phyloP scores from a whole-genome alignment of 192 early-diverging fungal genomes.

The Funneliformis mosseae region DNA sequence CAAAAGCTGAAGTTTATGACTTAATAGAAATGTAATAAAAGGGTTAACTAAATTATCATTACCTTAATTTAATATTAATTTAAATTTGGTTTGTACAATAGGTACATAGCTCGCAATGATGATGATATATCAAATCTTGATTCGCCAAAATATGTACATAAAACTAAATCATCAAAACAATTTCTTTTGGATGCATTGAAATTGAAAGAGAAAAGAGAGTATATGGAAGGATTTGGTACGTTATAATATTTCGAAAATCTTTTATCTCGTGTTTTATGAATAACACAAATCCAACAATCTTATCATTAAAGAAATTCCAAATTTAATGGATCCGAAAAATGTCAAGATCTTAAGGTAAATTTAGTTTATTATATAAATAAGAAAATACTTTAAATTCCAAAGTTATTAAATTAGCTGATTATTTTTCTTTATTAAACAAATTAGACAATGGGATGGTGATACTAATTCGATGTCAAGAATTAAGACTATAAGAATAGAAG shows the following conservation, averaged over 20 bases:
- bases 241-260: background rate
- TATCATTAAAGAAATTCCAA: slow-evolving; percentile 51
- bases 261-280: slow-evolving; percentile 17
- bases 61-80: too few relatives aligned
- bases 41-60: background rate
- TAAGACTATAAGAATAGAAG: slow-evolving; percentile 45
- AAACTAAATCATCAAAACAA: slow-evolving; percentile 50
- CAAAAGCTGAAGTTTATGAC: slow-evolving; percentile 42
- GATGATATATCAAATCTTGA: slow-evolving; percentile 49
- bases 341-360: slow-evolving; percentile 42
- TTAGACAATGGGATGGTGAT: slow-evolving; percentile 59
- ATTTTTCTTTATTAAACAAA: background rate
- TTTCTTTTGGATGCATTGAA: slow-evolving; percentile 47
- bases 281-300: background rate
- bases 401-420: background rate
- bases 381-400: background rate
- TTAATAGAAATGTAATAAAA: slow-evolving; percentile 39
- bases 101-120: slow-evolving; percentile 52
- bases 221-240: slow-evolving; percentile 57
- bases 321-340: slow-evolving; percentile 56
- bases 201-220: slow-evolving; percentile 51
- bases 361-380: background rate
- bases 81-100: slow-evolving; percentile 1
- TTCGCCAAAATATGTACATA: slow-evolving; percentile 33
- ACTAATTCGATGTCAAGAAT: slow-evolving; percentile 52